phyloP scores from a whole-genome alignment of 2,329 filamentous ascomycete species.

The Dactylellina parvicollis region DNA sequence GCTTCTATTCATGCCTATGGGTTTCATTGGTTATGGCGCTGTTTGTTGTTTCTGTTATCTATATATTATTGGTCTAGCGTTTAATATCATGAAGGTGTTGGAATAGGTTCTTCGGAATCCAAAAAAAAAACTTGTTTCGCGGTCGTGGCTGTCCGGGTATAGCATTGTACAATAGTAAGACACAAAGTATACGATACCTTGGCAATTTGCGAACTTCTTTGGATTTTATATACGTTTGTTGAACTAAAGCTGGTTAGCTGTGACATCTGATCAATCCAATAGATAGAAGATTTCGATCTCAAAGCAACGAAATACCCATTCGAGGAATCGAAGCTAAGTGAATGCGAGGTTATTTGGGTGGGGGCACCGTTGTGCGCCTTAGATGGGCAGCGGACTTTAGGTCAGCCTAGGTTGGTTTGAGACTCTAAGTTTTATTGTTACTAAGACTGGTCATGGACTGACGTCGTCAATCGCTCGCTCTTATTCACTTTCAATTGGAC shows the following conservation, averaged over 20 bases:
- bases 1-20: slow-evolving; percentile 24
- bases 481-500: slow-evolving; percentile 6
- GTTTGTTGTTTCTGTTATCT: slow-evolving; percentile 33
- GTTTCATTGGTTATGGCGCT: slow-evolving; percentile 39
- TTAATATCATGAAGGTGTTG: slow-evolving; percentile 39
- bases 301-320: slow-evolving; percentile 13
- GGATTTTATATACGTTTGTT: no score
- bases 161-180: slow-evolving; percentile 24
- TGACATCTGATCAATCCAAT: no score
- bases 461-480: slow-evolving; percentile 16
- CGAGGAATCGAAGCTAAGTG: not conserved
- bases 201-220: no score
- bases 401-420: not conserved
- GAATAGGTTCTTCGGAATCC: slow-evolving; percentile 40
- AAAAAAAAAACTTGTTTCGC: no score
- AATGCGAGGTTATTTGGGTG: slow-evolving; percentile 20
- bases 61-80: slow-evolving; percentile 30
- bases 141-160: no score
- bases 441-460: slow-evolving; percentile 3
- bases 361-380: slow-evolving; percentile 8
- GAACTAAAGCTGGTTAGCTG: no score
- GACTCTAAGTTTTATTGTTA: not conserved
- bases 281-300: not conserved
- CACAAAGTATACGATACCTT: slow-evolving; percentile 20
- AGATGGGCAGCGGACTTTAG: slow-evolving; percentile 5